Evolutionary conservation across 73 alveolate genomes (phyloP).

Genomic region (Blepharisma japonicum): DNA sequence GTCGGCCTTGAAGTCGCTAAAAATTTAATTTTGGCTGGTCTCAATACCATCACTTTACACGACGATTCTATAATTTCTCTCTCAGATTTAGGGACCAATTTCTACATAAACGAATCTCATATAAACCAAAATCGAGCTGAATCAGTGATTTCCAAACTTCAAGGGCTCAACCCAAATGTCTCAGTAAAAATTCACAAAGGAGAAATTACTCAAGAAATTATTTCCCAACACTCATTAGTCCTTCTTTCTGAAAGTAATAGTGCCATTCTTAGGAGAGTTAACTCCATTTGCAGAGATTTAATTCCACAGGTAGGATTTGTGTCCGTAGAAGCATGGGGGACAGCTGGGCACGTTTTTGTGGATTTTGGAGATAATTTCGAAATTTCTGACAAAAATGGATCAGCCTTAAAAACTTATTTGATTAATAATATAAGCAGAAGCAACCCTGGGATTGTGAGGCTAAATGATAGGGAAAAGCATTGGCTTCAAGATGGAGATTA

Average conservation of each 20-base stretch:
- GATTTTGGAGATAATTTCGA: slow-evolving; percentile 89
- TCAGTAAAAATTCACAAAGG: slow-evolving; percentile 55
- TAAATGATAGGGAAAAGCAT: slow-evolving; percentile 87
- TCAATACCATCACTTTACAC: slow-evolving; percentile 78
- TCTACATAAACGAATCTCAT: slow-evolving; percentile 79
- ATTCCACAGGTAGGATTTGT: not conserved
- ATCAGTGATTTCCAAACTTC: slow-evolving; percentile 54
- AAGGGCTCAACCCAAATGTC: slow-evolving; percentile 86
- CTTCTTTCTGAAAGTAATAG: not conserved
- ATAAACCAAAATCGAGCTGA: not conserved
- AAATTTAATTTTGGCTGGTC: slow-evolving; percentile 95
- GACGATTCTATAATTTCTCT: slow-evolving; percentile 65
- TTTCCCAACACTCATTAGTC: not conserved
- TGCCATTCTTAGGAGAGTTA: not conserved
- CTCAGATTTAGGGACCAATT: slow-evolving; percentile 91
- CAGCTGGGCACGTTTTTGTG: slow-evolving; percentile 82
- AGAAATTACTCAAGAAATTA: slow-evolving; percentile 3
- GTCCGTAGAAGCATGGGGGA: slow-evolving; percentile 12
- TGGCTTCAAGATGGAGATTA: slow-evolving; percentile 93
- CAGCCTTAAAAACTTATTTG: slow-evolving; percentile 89
- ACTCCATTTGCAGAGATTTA: not conserved
- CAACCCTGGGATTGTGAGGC: slow-evolving; percentile 74
- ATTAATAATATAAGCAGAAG: slow-evolving; percentile 76
- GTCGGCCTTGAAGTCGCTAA: slow-evolving; percentile 85
- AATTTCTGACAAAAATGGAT: slow-evolving; percentile 74